Evolutionary conservation across 768 basidiomycete genomes (phyloP).

Genomic region (Calocera cornea): DNA sequence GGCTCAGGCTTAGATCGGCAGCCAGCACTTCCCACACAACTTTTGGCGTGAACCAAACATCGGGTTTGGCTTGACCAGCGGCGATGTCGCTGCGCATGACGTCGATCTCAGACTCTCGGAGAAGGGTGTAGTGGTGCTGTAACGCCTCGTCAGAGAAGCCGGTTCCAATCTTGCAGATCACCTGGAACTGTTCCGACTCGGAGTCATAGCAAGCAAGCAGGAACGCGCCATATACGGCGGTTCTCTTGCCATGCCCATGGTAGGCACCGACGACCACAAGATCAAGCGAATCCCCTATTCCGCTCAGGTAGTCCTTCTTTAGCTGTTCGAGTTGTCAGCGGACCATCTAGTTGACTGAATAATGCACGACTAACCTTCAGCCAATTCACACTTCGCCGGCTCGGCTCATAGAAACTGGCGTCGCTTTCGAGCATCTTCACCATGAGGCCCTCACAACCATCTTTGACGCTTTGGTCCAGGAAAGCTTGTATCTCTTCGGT

Average conservation of each 20-base stretch:
- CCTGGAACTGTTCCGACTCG: slow-evolving; percentile 88
- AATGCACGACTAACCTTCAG: slow-evolving; percentile 54
- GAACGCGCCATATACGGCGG: slow-evolving; percentile 95
- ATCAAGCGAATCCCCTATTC: slow-evolving; percentile 93
- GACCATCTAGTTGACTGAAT: background rate
- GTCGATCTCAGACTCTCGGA: slow-evolving; percentile 61
- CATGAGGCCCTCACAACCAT: slow-evolving; percentile 98
- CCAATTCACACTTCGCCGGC: slow-evolving; percentile 92
- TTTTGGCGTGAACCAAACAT: slow-evolving; percentile 95
- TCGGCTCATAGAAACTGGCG: slow-evolving; percentile 89
- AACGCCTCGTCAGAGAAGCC: slow-evolving; percentile 91
- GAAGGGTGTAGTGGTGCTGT: slow-evolving; percentile 60
- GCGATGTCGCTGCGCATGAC: slow-evolving; percentile 73
- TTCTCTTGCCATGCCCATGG: slow-evolving; percentile 95
- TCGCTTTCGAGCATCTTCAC: slow-evolving; percentile 95
- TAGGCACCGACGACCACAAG: slow-evolving; percentile 96
- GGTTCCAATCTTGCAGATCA: slow-evolving; percentile 98
- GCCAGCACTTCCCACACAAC: slow-evolving; percentile 97
- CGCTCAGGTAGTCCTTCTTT: slow-evolving; percentile 96
- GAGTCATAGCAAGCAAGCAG: slow-evolving; percentile 92
- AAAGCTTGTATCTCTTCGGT: slow-evolving; percentile 90
- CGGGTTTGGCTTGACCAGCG: slow-evolving; percentile 85
- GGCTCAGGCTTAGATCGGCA: slow-evolving; percentile 91
- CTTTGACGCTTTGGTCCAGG: slow-evolving; percentile 92
- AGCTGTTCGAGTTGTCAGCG: slow-evolving; percentile 38